Conservation (phyloP, 495 filamentous ascomycete species). For the Trichoderma gamsii region DNA sequence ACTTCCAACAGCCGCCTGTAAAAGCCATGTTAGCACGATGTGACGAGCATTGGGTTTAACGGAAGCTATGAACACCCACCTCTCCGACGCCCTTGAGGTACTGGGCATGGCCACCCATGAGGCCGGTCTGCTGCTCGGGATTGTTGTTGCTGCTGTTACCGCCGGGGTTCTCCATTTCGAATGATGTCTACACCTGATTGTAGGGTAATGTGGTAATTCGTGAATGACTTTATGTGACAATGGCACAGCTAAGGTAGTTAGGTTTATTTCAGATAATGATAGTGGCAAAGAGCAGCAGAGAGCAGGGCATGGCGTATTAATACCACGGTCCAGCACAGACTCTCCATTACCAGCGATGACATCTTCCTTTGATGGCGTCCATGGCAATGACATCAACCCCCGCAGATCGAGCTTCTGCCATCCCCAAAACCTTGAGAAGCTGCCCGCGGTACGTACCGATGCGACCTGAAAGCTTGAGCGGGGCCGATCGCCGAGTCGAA, state of each 20-base stretch:
- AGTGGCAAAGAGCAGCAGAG: neutral
- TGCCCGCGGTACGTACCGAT: slow-evolving; percentile 4
- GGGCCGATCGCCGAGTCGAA: neutral
- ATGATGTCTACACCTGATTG: neutral
- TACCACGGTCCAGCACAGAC: neutral
- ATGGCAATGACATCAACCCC: slow-evolving; percentile 8
- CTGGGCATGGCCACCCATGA: slow-evolving; percentile 39
- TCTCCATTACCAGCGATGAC: neutral
- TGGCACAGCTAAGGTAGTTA: neutral
- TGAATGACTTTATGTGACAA: neutral
- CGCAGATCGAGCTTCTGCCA: slow-evolving; percentile 1
- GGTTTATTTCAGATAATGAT: neutral
- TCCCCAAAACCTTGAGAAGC: neutral
- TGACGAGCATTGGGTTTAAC: neutral
- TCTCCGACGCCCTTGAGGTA: slow-evolving; percentile 45
- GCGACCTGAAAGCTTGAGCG: neutral
- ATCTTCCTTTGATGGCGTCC: neutral
- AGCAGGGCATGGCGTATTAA: neutral
- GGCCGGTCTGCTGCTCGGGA: slow-evolving; percentile 23
- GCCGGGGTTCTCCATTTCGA: neutral
- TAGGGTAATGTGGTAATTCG: neutral
- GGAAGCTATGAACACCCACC: slow-evolving; percentile 22
- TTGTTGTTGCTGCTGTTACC: neutral
- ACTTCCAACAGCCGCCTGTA: slow-evolving; percentile 29
- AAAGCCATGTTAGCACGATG: slow-evolving; percentile 10